Base-by-base conservation (phyloP, 2,329 filamentous ascomycete genomes). In the Fusarium nematophilum region DNA sequence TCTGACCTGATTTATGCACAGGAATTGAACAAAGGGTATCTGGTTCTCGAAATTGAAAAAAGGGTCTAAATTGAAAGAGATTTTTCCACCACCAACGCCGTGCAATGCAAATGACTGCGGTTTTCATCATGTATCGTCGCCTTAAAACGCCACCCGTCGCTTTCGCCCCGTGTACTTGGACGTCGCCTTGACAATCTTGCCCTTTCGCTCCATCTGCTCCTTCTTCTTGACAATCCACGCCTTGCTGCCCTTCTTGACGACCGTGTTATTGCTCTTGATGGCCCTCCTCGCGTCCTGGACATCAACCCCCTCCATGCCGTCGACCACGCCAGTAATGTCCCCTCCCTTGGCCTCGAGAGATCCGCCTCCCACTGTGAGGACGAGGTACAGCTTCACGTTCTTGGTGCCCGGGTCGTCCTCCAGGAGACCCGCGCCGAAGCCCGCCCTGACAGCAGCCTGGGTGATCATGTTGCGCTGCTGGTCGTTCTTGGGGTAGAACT, bases 401-500 rank as follows among this genome's bases (percentile, higher is more conserved):
- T 99, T 99, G 30, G 95, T 99, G 36, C 93, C 94, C 0, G 91
- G 91, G 73, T 98, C 94, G 76, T 99, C 95, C 76, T 98, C 94
- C 40, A 99, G 80, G 27, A 99, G 84, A 78, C 95, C 95, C 0
- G 95, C 95, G 40, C 95, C 94, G 70, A 99, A 99, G 0, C 95
- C 95, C 2, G 95, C 95, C 72, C 91, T 93, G 58, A 98, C 90
- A 0, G 95, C 95, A 0, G 95, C 95, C 55, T 86, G 84, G 45
- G 89, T 92, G 66, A 99, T 96, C 93, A 99, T 97, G 70, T 85
- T 87, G 71, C 93, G 86, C 79, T 99, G 95, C 60, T 86, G 83
- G 66, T 96, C 90, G 74, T 99, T 98, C 79, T 97, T 97, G 3
- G 95, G 95, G 74, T 99, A 99, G 76, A 99, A 99, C 72, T 99